A percentile compares a stretch with the other conserved stretches of the same genome.
Conservation (phyloP, 2,329 filamentous ascomycete species). For the Gaeumannomyces sp. region DNA sequence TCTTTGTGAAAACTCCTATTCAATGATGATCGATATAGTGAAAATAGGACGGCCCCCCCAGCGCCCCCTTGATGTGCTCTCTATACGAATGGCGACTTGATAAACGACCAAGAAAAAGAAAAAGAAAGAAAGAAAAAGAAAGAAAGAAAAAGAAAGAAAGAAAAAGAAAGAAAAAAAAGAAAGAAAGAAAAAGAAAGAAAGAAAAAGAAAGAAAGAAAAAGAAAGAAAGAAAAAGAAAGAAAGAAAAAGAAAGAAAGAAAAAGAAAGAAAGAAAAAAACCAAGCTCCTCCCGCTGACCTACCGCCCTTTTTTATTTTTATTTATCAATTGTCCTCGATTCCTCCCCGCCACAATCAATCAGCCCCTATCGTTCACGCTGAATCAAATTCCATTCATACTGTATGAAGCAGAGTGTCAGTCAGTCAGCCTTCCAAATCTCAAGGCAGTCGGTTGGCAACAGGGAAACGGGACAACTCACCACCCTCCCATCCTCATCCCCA, state of each 20-base stretch:
- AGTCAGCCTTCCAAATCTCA: too few relatives aligned
- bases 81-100: not conserved
- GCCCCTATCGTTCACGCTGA: slow-evolving; percentile 46
- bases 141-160: not conserved
- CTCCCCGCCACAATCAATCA: too few relatives aligned
- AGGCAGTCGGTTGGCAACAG: too few relatives aligned
- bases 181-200: not conserved
- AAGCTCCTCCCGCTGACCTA: not conserved
- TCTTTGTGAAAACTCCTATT: not conserved
- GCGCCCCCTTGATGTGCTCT: not conserved
- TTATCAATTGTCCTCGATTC: not conserved
- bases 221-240: not conserved
- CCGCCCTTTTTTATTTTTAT: too few relatives aligned
- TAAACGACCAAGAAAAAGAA: not conserved
- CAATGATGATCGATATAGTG: not conserved
- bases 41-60: not conserved
- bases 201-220: not conserved
- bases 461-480: slow-evolving; percentile 52
- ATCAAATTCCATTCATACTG: slow-evolving; percentile 60
- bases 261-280: not conserved
- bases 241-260: too few relatives aligned
- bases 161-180: not conserved
- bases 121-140: not conserved
- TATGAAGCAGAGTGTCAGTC: not conserved
- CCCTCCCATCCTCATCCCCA: slow-evolving; percentile 86